Conservation (phyloP, 164 flowering plant genomes). For the Stephania japonica region DNA sequence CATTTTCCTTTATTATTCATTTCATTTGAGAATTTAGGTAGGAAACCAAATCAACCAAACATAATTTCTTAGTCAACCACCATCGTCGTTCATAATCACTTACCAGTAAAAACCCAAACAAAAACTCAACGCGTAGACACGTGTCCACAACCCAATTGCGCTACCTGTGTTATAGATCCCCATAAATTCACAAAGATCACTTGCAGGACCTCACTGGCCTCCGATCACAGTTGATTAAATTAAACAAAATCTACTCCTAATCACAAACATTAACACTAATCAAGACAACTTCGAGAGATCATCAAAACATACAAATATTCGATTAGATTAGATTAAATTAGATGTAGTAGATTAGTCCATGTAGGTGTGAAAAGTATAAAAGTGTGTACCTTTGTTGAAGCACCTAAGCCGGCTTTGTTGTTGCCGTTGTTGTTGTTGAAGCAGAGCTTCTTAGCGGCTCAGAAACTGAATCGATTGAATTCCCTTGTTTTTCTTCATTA, state of each 20-base stretch:
- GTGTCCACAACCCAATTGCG: slow-evolving; percentile 6
- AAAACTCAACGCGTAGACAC: not conserved
- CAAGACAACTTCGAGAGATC: no score
- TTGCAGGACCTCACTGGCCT: not conserved
- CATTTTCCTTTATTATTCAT: no score
- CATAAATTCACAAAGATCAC: not conserved
- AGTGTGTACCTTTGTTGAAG: slow-evolving; percentile 2
- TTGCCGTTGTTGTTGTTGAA: no score
- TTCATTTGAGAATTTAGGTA: no score
- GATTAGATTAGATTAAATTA: slow-evolving; percentile 5
- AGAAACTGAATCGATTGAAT: not conserved
- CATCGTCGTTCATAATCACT: not conserved
- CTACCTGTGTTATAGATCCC: not conserved
- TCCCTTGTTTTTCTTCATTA: not conserved
- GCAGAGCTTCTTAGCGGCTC: not conserved
- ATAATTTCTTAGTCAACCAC: not conserved
- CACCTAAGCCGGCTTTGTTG: slow-evolving; percentile 17
- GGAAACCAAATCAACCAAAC: not conserved
- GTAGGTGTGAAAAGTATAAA: not conserved
- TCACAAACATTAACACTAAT: not conserved
- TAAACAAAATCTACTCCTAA: not conserved
- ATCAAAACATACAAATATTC: not conserved
- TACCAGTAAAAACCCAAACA: not conserved
- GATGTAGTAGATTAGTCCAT: not conserved
- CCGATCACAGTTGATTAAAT: not conserved